phyloP scores from a whole-genome alignment of 1,284 basidiomycete species.

The Cutaneotrichosporon cavernicola region DNA sequence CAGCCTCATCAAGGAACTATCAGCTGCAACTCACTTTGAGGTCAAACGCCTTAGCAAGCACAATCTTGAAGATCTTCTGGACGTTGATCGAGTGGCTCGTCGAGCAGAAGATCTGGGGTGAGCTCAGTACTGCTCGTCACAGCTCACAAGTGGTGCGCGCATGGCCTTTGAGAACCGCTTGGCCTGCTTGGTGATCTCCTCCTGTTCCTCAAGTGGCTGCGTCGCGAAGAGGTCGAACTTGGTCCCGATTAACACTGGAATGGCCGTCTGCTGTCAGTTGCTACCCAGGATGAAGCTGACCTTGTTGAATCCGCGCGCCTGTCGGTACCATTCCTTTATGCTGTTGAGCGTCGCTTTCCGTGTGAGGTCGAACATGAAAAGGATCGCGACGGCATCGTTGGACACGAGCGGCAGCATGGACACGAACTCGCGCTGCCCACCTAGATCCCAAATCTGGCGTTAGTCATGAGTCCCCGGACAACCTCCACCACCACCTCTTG shows the following conservation, averaged over 20 bases:
- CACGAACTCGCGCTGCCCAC: slow-evolving; percentile 95
- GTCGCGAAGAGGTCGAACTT: slow-evolving; percentile 98
- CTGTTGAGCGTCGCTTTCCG: slow-evolving; percentile 95
- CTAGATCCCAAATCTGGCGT: slow-evolving; percentile 86
- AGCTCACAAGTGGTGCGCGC: slow-evolving; percentile 77
- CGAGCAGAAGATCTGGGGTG: slow-evolving; percentile 79
- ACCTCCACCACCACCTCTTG: not conserved
- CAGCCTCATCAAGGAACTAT: not conserved
- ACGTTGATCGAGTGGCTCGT: slow-evolving; percentile 98
- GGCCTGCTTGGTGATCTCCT: slow-evolving; percentile 97
- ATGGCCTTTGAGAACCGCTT: slow-evolving; percentile 96
- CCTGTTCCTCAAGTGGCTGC: slow-evolving; percentile 93
- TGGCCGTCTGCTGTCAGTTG: slow-evolving; percentile 68
- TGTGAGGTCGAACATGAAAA: slow-evolving; percentile 99
- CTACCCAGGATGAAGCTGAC: slow-evolving; percentile 54
- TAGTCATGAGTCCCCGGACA: slow-evolving; percentile 7
- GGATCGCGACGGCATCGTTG: slow-evolving; percentile 95
- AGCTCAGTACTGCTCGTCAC: not conserved
- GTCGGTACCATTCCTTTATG: slow-evolving; percentile 99
- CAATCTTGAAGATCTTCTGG: slow-evolving; percentile 93
- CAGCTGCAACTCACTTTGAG: slow-evolving; percentile 43
- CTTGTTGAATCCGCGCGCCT: slow-evolving; percentile 97
- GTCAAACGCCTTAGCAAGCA: slow-evolving; percentile 54
- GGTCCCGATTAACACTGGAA: slow-evolving; percentile 93
- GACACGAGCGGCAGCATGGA: slow-evolving; percentile 98